Base-by-base conservation (phyloP, 2,329 filamentous ascomycete genomes). In the Cordyceps fumosorosea region DNA sequence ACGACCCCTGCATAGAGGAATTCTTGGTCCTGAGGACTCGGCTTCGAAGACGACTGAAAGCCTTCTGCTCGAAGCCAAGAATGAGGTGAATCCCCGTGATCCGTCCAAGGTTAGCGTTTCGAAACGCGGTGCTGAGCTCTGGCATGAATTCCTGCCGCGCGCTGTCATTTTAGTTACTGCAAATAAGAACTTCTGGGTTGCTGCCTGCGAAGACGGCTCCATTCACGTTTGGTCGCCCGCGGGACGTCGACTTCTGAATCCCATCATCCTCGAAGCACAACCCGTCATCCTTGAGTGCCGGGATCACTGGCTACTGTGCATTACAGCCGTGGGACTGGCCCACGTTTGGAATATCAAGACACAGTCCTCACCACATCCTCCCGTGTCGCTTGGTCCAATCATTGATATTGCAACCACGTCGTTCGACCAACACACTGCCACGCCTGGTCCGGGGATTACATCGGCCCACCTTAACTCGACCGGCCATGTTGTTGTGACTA, bases 331-430 rank as follows among this genome's bases (percentile, higher is more conserved):
- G 4, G 95, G 95, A 5, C 85, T 93, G 75, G 95, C 89, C 68
- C 88, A 98, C 73, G 90, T 99, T 48, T 99, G 93, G 93, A 93
- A 98, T 72, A 81, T 97, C 63, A 89, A 89, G 67, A 89, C 85
- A 0, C 87, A 96, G 71, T 86, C 87, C 3, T 89, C 93, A 0
- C 90, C 92, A 20, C 93, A 97, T 71, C 92, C 93, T 2, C 93
- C 95, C 0, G 84, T 97, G 16, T 96, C 92, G 14, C 80, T 99
- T 0, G 93, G 87, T 0, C 93, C 95, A 0, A 87, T 96, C 8
- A 82, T 99, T 8, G 95, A 99, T 65, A 85, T 93, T 62, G 93
- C 95, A 34, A 85, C 88, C 47, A 88, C 91, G 63, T 87, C 89
- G 0, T 83, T 97, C 60, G 89, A 89, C 60, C 85, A 86, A 8